Conservation (phyloP, 306 rosid species). For the Coriaria nepalensis region DNA sequence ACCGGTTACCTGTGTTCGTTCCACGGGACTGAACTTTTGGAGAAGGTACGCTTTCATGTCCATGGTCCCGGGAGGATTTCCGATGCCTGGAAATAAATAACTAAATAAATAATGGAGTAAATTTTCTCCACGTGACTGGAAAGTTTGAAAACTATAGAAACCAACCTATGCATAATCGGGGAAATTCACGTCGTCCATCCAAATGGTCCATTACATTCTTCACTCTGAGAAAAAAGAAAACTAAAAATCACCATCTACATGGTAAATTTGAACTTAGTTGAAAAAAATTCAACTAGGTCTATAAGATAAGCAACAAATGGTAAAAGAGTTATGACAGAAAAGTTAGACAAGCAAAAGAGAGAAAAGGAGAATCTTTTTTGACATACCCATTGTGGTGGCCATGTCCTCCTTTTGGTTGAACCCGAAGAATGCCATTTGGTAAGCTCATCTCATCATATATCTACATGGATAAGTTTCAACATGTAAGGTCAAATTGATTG, state of each 20-base stretch:
- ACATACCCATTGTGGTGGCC: constrained; percentile 94
- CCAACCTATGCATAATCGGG: constrained; percentile 76
- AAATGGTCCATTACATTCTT: constrained; percentile 74
- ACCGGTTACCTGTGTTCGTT: constrained; percentile 50
- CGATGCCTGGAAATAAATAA: constrained; percentile 43
- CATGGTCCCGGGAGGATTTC: constrained; percentile 82
- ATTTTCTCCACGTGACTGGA: not conserved
- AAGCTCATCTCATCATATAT: constrained; percentile 89
- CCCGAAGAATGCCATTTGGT: constrained; percentile 83
- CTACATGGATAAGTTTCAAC: constrained; percentile 21
- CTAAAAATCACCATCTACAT: constrained; percentile 10
- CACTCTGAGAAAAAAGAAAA: constrained; percentile 41
- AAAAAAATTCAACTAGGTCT: not conserved
- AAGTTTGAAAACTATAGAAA: constrained; percentile 3
- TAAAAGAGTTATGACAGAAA: not conserved
- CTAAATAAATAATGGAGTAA: not conserved
- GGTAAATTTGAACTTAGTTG: not conserved
- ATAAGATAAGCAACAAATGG: too few species aligned
- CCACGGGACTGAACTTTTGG: constrained; percentile 59
- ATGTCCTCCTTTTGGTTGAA: constrained; percentile 84
- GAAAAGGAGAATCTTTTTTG: constrained; percentile 10
- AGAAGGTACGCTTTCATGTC: constrained; percentile 77
- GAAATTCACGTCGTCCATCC: constrained; percentile 71
- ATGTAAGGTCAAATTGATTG: constrained; percentile 3
- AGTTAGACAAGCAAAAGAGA: not conserved